A percentile compares a stretch with the other conserved stretches of the same genome.
phyloP scores from a whole-genome alignment of 2,329 filamentous ascomycete genomes.

The Lachnellula hyalina region DNA sequence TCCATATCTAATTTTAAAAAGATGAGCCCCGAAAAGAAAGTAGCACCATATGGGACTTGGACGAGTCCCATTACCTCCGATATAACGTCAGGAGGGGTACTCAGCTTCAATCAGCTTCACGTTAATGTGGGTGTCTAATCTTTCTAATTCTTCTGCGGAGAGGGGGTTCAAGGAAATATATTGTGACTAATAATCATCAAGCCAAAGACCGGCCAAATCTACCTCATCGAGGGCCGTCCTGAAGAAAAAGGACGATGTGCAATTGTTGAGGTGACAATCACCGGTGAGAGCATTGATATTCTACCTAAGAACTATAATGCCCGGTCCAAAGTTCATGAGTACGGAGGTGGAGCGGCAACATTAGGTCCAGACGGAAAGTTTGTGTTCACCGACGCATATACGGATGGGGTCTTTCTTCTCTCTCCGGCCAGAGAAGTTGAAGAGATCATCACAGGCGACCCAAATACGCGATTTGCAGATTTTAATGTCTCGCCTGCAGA shows the following conservation, averaged over 20 bases:
- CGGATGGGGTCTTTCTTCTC: constrained; percentile 40
- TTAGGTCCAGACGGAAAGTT: constrained; percentile 36
- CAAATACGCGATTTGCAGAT: constrained; percentile 40
- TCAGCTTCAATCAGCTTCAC: constrained; percentile 30
- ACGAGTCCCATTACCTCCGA: constrained; percentile 35
- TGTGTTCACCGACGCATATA: constrained; percentile 41
- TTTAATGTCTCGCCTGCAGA: constrained; percentile 38
- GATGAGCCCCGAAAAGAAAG: constrained; percentile 8
- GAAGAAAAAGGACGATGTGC: constrained; percentile 37
- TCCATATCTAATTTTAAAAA: background rate
- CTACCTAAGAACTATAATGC: constrained; percentile 41
- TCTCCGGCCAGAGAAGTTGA: constrained; percentile 35
- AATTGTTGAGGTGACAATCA: constrained; percentile 39
- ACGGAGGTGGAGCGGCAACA: constrained; percentile 44
- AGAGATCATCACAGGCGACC: constrained; percentile 29
- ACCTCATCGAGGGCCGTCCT: constrained; percentile 32
- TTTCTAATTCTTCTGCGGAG: constrained; percentile 3
- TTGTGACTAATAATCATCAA: constrained; percentile 7
- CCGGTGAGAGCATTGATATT: constrained; percentile 34
- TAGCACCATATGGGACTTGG: constrained; percentile 35
- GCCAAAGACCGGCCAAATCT: constrained; percentile 29
- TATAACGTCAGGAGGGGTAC: constrained; percentile 30
- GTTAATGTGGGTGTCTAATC: constrained; percentile 11
- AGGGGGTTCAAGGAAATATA: too few species aligned
- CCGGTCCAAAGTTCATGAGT: constrained; percentile 45